Conservation (phyloP, 2,329 filamentous ascomycete genomes). For the Aspergillus puulaauensis region DNA sequence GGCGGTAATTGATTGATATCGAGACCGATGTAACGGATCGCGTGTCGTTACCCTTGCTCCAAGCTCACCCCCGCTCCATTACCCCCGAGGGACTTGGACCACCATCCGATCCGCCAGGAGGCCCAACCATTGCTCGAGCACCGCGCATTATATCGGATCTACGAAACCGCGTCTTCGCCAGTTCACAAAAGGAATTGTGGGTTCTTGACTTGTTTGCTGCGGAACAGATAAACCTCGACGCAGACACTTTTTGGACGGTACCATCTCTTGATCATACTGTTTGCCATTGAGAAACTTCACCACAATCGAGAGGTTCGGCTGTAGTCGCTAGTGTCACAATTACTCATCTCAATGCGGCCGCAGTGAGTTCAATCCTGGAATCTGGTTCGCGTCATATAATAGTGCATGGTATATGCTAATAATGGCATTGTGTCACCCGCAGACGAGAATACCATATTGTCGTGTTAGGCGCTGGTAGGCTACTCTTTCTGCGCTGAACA, state of each 20-base stretch:
- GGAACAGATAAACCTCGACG: background rate
- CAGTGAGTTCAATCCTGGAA: constrained; percentile 30
- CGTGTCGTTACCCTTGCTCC: constrained; percentile 23
- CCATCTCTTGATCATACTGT: background rate
- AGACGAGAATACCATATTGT: constrained; percentile 81
- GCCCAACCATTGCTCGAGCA: constrained; percentile 7
- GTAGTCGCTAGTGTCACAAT: constrained; percentile 2
- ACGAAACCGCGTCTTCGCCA: background rate
- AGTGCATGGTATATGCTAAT: constrained; percentile 21
- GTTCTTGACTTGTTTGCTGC: background rate
- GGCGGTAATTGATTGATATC: constrained; percentile 16
- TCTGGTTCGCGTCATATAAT: background rate
- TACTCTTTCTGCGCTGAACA: constrained; percentile 5
- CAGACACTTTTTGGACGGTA: background rate
- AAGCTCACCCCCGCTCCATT: constrained; percentile 16
- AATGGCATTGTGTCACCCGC: constrained; percentile 5
- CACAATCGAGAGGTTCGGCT: background rate
- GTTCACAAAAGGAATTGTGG: background rate
- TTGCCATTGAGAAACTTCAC: constrained; percentile 2
- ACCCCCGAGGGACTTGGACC: constrained; percentile 14
- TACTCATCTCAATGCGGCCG: constrained; percentile 32
- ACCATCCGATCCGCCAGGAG: constrained; percentile 11
- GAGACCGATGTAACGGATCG: constrained; percentile 27
- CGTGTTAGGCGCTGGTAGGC: constrained; percentile 72
- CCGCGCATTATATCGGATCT: constrained; percentile 6